phyloP scores from a whole-genome alignment of 306 rosid species.

The Inga leiocalycina region DNA sequence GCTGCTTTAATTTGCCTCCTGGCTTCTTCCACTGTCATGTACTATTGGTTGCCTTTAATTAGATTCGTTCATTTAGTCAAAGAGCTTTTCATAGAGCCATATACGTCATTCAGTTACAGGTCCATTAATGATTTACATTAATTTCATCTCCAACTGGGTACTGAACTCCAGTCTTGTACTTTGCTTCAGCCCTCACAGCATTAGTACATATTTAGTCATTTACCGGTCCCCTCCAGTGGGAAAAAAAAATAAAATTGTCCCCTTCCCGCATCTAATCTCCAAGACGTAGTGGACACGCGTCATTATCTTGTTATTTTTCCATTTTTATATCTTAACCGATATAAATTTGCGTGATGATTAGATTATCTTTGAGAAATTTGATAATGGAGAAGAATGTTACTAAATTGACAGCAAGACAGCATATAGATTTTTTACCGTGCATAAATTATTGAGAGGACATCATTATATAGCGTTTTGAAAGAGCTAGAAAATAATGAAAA shows the following conservation, averaged over 20 bases:
- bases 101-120: not conserved
- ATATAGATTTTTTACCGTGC: no score
- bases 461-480: not conserved
- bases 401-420: not conserved
- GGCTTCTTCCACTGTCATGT: not conserved
- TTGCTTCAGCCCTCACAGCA: not conserved
- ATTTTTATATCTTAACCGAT: not conserved
- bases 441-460: not conserved
- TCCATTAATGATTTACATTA: slow-evolving; percentile 9
- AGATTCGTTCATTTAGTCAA: not conserved
- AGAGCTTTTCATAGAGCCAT: slow-evolving; percentile 3
- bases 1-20: not conserved
- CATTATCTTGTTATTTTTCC: not conserved
- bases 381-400: not conserved
- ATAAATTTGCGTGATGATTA: not conserved
- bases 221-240: not conserved
- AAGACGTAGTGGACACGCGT: not conserved
- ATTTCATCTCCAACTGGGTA: slow-evolving; percentile 5
- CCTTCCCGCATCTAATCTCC: not conserved
- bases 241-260: not conserved
- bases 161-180: not conserved
- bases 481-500: not conserved
- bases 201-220: not conserved
- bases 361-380: not conserved
- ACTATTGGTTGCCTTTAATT: not conserved